Percentiles rank a stretch among this genome's conserved stretches.
These are phyloP conservation scores for Ganoderma leucocontextum DNA, from an alignment of 1,284 basidiomycete species.

Conservation along the genomic window DNA sequence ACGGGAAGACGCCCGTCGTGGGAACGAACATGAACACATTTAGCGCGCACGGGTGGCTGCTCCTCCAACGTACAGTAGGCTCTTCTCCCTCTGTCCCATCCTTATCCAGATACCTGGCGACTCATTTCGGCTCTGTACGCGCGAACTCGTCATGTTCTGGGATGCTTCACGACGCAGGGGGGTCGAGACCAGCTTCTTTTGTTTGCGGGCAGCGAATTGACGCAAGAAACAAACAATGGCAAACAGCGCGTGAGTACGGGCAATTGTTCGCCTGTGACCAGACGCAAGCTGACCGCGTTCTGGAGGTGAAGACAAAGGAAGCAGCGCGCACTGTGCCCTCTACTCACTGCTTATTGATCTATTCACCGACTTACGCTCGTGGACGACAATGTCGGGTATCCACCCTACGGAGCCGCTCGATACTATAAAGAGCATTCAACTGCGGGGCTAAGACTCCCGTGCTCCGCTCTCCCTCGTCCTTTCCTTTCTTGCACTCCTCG, in stretches of 20 bases:
- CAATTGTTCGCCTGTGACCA: constrained; percentile 30
- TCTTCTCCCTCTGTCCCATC: background rate
- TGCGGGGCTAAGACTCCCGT: constrained; percentile 28
- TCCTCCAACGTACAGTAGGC: background rate
- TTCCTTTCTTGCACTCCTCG: constrained; percentile 36
- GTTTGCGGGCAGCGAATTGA: constrained; percentile 12
- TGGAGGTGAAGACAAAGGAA: constrained; percentile 32
- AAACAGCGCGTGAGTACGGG: constrained; percentile 30
- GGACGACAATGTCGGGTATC: constrained; percentile 36
- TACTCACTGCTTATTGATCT: constrained; percentile 19
- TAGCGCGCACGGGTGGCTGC: background rate
- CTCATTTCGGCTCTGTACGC: background rate
- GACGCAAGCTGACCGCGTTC: constrained; percentile 15
- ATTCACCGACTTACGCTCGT: constrained; percentile 20
- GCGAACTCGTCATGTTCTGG: background rate
- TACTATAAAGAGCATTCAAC: constrained; percentile 42
- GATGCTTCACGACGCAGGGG: background rate
- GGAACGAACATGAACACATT: background rate
- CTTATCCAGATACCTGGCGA: background rate
- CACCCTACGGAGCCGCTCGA: constrained; percentile 14
- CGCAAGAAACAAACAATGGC: constrained; percentile 28
- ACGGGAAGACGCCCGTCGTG: background rate
- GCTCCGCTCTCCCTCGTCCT: constrained; percentile 29
- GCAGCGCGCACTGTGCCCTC: constrained; percentile 20
- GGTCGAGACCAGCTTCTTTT: constrained; percentile 13